phyloP scores from a whole-genome alignment of 2,329 filamentous ascomycete species.

The Neobulgaria alba region DNA sequence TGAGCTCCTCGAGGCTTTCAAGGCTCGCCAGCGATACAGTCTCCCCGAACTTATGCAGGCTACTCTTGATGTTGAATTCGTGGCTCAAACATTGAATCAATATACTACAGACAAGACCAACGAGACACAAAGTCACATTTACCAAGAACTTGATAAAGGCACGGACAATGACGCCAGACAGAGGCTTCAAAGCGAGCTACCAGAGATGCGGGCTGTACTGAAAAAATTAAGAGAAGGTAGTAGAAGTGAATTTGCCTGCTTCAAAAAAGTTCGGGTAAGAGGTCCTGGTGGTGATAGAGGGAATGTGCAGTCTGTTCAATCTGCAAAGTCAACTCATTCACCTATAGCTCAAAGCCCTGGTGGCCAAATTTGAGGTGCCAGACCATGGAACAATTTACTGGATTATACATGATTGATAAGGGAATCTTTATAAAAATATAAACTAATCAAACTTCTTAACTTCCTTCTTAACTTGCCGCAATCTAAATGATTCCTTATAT shows the following conservation, averaged over 20 bases:
- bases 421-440: no score
- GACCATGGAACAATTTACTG: no score
- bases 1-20: conserved; percentile 76
- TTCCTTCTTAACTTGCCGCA: no score
- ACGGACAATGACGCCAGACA: conserved; percentile 82
- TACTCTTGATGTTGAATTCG: conserved; percentile 93
- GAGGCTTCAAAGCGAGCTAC: conserved; percentile 74
- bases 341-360: no score
- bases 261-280: conserved; percentile 45
- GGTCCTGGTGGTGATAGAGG: background rate
- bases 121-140: conserved; percentile 80
- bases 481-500: no score
- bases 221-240: conserved; percentile 77
- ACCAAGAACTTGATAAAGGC: conserved; percentile 78
- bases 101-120: conserved; percentile 80
- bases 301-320: background rate
- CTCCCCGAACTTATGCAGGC: conserved; percentile 89
- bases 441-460: no score
- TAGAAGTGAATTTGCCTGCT: conserved; percentile 81
- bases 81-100: conserved; percentile 83
- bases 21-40: conserved; percentile 55
- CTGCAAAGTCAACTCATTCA: background rate
- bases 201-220: conserved; percentile 78
- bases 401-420: no score
- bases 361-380: no score